Conservation (phyloP, 73 alveolate genomes). For the Paramecium caudatum region DNA sequence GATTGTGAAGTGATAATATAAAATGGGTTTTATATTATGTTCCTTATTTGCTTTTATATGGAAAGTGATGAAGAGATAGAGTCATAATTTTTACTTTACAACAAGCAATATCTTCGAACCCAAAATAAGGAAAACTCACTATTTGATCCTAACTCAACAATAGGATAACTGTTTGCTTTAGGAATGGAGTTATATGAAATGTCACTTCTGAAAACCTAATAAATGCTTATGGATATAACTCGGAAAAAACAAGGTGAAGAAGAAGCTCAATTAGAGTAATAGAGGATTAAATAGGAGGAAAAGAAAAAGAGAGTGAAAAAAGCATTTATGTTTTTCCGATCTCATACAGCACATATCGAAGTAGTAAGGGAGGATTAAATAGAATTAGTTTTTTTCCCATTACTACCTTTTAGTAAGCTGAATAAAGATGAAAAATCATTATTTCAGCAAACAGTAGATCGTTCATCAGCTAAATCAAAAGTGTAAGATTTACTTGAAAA, state of each 20-base stretch:
- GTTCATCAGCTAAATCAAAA: conserved; percentile 75
- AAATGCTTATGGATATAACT: conserved; percentile 68
- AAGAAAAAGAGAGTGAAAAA: conserved; percentile 41
- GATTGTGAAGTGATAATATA: conserved; percentile 67
- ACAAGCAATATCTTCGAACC: conserved; percentile 15
- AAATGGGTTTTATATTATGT: conserved; percentile 74
- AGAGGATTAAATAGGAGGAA: conserved; percentile 6
- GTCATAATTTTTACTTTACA: neutral
- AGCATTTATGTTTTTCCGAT: conserved; percentile 64
- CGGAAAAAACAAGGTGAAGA: neutral
- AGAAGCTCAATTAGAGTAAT: neutral
- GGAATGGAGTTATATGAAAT: conserved; percentile 54
- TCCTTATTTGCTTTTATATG: conserved; percentile 63
- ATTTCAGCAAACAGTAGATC: conserved; percentile 73
- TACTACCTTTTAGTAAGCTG: conserved; percentile 60
- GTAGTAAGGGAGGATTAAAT: conserved; percentile 62
- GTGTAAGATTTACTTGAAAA: conserved; percentile 84
- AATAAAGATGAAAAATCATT: conserved; percentile 73
- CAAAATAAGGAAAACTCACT: neutral
- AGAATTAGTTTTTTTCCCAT: conserved; percentile 65
- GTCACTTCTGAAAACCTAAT: conserved; percentile 80
- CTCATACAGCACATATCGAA: conserved; percentile 74
- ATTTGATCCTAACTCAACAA: conserved; percentile 71
- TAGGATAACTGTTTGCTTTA: conserved; percentile 56
- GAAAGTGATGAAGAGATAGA: conserved; percentile 63